Base-by-base conservation (phyloP, 441 rosid species). In the Metrosideros polymorpha region DNA sequence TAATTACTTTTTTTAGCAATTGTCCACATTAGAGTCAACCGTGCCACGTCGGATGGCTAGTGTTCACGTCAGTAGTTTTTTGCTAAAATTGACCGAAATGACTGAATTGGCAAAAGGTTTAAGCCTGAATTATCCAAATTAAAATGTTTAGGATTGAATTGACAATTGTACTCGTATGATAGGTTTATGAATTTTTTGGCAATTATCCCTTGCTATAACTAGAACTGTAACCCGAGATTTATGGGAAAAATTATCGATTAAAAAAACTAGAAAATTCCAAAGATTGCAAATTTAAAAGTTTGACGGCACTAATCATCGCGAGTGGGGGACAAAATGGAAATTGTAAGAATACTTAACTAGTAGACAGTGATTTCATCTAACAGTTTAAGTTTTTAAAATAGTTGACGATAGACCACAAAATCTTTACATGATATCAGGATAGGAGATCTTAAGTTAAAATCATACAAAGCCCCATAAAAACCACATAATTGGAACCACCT, bases 21-120 rank as follows among this genome's bases (percentile, higher is more conserved):
- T 14, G 4, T 59, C 19, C 5, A 29, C 6, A 8, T 2, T 0
- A 13, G 0, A 2, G 0, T 5, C 1, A 3, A 0, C 5, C 2
- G 0, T 59, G 7, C 1, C 2, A 59, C 8, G 7, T 56, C 24
- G 3, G 1, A 24, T 25, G 6, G 7, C 5, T 0, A 3, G 2
- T 3, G 0, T 56, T 3, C 4, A 57, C 4, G 30, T 57, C 2
- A 0, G 29, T 15, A 2, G 12, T 7, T 30, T 30, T 5, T 3
- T 15, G 0, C 19, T 12, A 61, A 30, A 61, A 32, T 18, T 32
- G 7, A 32, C 6, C 0, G 0, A 35, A 63, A 18, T 3, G 9
- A 63, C 43, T 63, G 9, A 63, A 63, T 63, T 32, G 3, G 0
- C 0, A 63, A 18, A 63, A 63, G 2, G 18, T 39, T 63, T 32